Conservation (phyloP, 352 stramenopile species). For the Globisporangium recalcitrans region DNA sequence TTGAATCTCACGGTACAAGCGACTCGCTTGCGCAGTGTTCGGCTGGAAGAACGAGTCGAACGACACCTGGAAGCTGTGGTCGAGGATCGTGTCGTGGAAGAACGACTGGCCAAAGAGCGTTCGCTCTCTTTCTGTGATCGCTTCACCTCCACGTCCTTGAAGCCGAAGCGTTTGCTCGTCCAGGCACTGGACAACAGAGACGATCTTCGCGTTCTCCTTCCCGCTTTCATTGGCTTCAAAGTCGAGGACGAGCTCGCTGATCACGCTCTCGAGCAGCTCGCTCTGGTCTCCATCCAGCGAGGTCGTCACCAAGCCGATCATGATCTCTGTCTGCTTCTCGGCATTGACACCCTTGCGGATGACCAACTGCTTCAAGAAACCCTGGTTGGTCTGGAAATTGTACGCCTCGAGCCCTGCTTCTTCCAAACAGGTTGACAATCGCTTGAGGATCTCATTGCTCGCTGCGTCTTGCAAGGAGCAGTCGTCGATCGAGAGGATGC, state of each 20-base stretch:
- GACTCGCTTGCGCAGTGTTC: conserved; percentile 52
- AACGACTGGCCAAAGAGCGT: conserved; percentile 43
- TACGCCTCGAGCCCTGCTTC: conserved; percentile 37
- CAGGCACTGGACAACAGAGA: conserved; percentile 59
- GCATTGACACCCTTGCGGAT: conserved; percentile 40
- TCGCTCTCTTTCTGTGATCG: conserved; percentile 15
- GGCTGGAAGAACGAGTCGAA: conserved; percentile 81
- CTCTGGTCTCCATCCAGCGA: conserved; percentile 35
- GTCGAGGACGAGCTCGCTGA: conserved; percentile 26
- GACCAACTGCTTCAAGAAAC: conserved; percentile 67
- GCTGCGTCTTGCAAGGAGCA: conserved; percentile 44
- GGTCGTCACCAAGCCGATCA: conserved; percentile 64
- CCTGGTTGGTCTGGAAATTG: conserved; percentile 50
- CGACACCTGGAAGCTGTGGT: conserved; percentile 55
- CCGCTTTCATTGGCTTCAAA: conserved; percentile 9
- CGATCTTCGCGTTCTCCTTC: conserved; percentile 19
- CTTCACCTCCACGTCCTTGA: neutral
- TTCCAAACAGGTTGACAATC: conserved; percentile 27
- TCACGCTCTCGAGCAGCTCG: conserved; percentile 23
- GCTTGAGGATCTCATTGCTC: conserved; percentile 42
- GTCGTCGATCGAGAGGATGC: conserved; percentile 58
- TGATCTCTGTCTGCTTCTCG: conserved; percentile 32
- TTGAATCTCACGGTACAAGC: conserved; percentile 55
- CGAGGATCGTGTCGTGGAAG: conserved; percentile 57
- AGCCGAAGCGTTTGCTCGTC: conserved; percentile 58